A percentile compares a stretch with the other conserved stretches of the same genome.
Conservation (phyloP, 2,329 filamentous ascomycete genomes). For the Fusarium tanahbumbuense region DNA sequence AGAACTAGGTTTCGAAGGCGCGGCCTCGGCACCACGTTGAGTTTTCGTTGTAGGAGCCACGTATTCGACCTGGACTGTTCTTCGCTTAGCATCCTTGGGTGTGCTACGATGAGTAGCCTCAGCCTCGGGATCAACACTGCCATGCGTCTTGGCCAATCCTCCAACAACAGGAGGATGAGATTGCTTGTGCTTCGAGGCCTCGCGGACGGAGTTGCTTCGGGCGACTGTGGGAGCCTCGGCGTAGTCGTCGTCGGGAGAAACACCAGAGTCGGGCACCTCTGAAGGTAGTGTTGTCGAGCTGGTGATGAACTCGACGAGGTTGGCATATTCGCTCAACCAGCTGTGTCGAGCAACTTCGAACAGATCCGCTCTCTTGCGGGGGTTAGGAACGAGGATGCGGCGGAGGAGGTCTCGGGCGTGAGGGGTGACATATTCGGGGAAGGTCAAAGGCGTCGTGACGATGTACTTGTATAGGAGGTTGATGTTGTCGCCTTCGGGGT, state of each 20-base stretch:
- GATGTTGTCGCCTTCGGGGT: constrained; percentile 98
- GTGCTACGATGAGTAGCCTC: constrained; percentile 68
- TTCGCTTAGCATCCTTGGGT: constrained; percentile 88
- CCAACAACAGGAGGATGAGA: constrained; percentile 62
- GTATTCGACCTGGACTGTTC: constrained; percentile 98
- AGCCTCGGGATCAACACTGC: constrained; percentile 75
- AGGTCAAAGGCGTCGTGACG: constrained; percentile 94
- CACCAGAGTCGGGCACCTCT: constrained; percentile 85
- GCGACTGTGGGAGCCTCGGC: constrained; percentile 72
- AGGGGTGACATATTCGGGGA: constrained; percentile 98
- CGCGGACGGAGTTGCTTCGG: constrained; percentile 93
- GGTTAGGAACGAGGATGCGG: constrained; percentile 94
- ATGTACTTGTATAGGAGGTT: constrained; percentile 99
- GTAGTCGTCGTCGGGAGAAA: constrained; percentile 67
- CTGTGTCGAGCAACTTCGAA: constrained; percentile 98
- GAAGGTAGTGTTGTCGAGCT: constrained; percentile 89
- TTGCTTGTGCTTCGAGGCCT: constrained; percentile 78
- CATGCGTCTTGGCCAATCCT: constrained; percentile 78
- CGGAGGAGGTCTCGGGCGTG: constrained; percentile 93
- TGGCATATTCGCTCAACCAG: constrained; percentile 97
- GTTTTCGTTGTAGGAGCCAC: constrained; percentile 92
- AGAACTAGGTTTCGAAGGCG: constrained; percentile 41
- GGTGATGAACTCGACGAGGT: constrained; percentile 95
- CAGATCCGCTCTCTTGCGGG: constrained; percentile 91
- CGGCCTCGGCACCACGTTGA: constrained; percentile 68